Evolutionary conservation across 331 rosid species (phyloP).

Genomic region (Quercus phellos): DNA sequence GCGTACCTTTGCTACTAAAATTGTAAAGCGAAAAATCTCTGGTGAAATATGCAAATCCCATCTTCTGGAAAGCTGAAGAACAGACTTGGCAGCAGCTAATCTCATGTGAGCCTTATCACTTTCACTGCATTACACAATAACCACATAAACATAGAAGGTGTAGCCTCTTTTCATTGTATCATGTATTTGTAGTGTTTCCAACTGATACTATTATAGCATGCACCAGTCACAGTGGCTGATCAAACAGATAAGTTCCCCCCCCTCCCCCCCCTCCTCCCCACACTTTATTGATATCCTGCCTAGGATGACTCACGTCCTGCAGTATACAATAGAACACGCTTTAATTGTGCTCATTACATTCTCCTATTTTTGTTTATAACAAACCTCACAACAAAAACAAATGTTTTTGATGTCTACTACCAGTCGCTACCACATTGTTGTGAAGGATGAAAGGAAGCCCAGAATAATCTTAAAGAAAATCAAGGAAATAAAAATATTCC

Average conservation of each 20-base stretch:
- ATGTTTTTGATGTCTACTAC: too few relatives aligned
- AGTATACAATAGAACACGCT: too few relatives aligned
- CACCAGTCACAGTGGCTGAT: not conserved
- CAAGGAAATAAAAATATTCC: too few relatives aligned
- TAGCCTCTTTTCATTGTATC: not conserved
- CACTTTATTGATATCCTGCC: not conserved
- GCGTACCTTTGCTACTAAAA: conserved; percentile 63
- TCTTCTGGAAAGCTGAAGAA: conserved; percentile 71
- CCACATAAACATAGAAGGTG: conserved; percentile 2
- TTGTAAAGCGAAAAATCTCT: conserved; percentile 46
- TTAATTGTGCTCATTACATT: too few relatives aligned
- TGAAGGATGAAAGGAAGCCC: too few relatives aligned
- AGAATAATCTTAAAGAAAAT: too few relatives aligned
- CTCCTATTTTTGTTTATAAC: too few relatives aligned
- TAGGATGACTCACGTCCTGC: too few relatives aligned
- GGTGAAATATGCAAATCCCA: conserved; percentile 85
- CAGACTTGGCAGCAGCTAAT: conserved; percentile 82
- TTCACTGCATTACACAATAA: conserved; percentile 41
- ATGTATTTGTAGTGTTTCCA: not conserved
- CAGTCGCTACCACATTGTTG: too few relatives aligned
- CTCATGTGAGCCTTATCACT: conserved; percentile 50
- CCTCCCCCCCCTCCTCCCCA: not conserved
- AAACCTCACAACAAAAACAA: too few relatives aligned
- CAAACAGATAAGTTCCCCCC: not conserved
- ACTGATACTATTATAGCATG: not conserved